Conservation (phyloP, 2,329 filamentous ascomycete species). For the Aspergillus fructus region DNA sequence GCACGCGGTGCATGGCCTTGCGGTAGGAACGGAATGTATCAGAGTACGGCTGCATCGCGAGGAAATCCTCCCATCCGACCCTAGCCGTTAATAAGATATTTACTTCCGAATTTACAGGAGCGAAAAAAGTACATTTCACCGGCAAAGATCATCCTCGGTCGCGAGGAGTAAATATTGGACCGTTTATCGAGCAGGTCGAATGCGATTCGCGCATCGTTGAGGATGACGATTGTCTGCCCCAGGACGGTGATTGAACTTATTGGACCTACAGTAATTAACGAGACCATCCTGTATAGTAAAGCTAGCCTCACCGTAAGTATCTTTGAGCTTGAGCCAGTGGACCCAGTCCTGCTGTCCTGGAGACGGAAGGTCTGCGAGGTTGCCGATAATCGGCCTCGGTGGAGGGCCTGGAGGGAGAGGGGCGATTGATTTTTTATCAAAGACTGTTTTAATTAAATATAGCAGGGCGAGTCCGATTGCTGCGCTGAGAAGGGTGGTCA, state of each 20-base stretch:
- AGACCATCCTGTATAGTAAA: neutral
- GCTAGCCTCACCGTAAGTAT: conserved; percentile 29
- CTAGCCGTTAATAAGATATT: conserved; percentile 1
- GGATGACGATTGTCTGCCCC: conserved; percentile 31
- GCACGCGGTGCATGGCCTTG: conserved; percentile 44
- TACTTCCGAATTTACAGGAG: too few species aligned
- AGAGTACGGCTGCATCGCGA: conserved; percentile 37
- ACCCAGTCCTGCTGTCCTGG: conserved; percentile 36
- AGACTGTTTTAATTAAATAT: neutral
- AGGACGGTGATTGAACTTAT: conserved; percentile 37
- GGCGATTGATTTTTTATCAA: neutral
- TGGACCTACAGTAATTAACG: conserved; percentile 18
- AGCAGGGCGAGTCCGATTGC: neutral
- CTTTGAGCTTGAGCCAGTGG: conserved; percentile 44
- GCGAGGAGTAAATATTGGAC: conserved; percentile 26
- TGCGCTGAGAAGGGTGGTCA: neutral
- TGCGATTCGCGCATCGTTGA: conserved; percentile 32
- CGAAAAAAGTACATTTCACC: conserved; percentile 26
- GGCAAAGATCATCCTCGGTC: conserved; percentile 26
- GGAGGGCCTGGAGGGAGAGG: conserved; percentile 51
- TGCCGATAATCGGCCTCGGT: conserved; percentile 49
- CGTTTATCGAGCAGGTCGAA: conserved; percentile 34
- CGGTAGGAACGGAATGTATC: conserved; percentile 42
- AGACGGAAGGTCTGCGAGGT: conserved; percentile 48
- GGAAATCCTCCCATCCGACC: conserved; percentile 39